These are phyloP conservation scores for Capsicum baccatum DNA, from an alignment of 257 asterid genomes.

Conservation along the genomic window DNA sequence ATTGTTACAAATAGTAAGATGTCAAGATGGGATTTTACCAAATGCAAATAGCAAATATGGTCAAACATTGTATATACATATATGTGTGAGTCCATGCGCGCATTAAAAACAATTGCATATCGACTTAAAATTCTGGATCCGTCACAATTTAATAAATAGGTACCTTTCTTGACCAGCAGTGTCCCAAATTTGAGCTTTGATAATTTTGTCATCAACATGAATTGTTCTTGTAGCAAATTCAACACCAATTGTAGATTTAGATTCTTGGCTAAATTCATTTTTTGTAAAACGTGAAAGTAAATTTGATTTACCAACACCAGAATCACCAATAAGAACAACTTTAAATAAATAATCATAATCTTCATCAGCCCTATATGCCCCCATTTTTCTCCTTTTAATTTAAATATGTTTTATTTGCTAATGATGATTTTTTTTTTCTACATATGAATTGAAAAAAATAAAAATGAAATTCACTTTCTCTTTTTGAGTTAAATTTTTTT, in stretches of 20 bases:
- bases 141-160: not conserved
- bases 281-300: slow-evolving; percentile 75
- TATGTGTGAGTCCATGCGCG: no score
- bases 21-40: not conserved
- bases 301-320: slow-evolving; percentile 87
- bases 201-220: slow-evolving; percentile 71
- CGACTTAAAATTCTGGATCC: not conserved
- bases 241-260: slow-evolving; percentile 83
- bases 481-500: not conserved
- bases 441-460: not conserved
- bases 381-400: slow-evolving; percentile 41
- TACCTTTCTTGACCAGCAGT: slow-evolving; percentile 92
- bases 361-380: slow-evolving; percentile 78
- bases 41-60: not conserved
- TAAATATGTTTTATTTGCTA: not conserved
- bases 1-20: not conserved
- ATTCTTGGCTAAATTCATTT: slow-evolving; percentile 79
- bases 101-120: not conserved
- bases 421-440: not conserved
- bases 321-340: slow-evolving; percentile 82
- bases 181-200: slow-evolving; percentile 93
- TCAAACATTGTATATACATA: no score
- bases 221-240: slow-evolving; percentile 86
- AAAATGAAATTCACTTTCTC: not conserved
- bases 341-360: slow-evolving; percentile 85